Percentiles rank a stretch among this genome's conserved stretches.
Conservation (phyloP, 2,329 filamentous ascomycete species). For the Colletotrichum camelliae region DNA sequence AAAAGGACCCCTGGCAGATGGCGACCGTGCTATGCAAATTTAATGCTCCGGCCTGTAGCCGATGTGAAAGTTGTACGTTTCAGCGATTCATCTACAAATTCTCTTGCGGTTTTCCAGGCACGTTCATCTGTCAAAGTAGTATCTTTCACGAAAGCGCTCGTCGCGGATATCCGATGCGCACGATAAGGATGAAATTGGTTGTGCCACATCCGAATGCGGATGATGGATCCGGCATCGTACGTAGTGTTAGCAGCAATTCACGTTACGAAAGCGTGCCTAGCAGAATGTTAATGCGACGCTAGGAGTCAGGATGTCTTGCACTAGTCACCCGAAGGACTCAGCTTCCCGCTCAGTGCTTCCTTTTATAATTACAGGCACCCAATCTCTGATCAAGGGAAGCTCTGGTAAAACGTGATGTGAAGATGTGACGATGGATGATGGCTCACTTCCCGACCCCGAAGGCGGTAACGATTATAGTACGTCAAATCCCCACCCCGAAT, state of each 20-base stretch:
- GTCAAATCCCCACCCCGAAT: background rate
- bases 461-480: slow-evolving; percentile 20
- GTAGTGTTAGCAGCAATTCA: background rate
- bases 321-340: background rate
- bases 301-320: slow-evolving; percentile 4
- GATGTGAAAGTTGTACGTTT: background rate
- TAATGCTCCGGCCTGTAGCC: background rate
- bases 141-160: background rate
- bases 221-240: slow-evolving; percentile 2
- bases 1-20: background rate
- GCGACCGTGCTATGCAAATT: background rate
- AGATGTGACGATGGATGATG: slow-evolving; percentile 16
- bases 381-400: too few relatives aligned
- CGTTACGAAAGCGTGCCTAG: background rate
- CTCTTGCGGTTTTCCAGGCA: background rate
- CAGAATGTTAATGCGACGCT: background rate
- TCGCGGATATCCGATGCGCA: background rate
- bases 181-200: background rate
- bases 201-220: slow-evolving; percentile 13
- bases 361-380: background rate
- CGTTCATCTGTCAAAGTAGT: background rate
- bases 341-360: background rate
- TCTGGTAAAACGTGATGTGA: background rate
- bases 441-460: slow-evolving; percentile 18
- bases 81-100: background rate